Evolutionary conservation across 2,329 filamentous ascomycete species (phyloP), one percentile per base, ranked within the genome.

Genomic region (Rutstroemia sydowiana): DNA sequence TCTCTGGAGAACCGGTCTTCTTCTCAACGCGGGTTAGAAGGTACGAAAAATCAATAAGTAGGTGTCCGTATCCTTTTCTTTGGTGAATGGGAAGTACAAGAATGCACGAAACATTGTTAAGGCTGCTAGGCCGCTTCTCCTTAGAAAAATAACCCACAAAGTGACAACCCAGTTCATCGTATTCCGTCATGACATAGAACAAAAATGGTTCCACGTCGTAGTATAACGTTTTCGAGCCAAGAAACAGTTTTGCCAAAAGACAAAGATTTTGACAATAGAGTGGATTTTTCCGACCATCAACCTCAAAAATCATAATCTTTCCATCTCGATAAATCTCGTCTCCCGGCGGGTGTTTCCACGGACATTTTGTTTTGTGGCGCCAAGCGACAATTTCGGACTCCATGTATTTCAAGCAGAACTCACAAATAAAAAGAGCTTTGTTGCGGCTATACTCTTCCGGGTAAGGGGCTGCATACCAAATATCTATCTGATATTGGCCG

Each of bases 131-230:
- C 40, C 95, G 79, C 71, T 98, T 98, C 71, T 98, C 93, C 68
- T 98, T 98, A 46, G 93, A 97, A 64, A 98, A 98, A 66, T 98
- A 98, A n/a, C 93, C 93, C 23, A 97, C 92, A 60, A 98, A 93
- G 66, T 96, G 93, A 65, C 93, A 96, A 16, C 92, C 92, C 16
- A 85, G 80, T 51, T 93, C 86, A 64, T 96, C 88, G 61, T 91
- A 92, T 62, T 95, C 93, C 59, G 90, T 95, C 72, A 97, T 88
- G 61, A 96, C 91, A 67, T 97, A 97, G 72, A 97, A 97, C 6
- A 97, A 71, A 67, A 97, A 97, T 0, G 92, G 93, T 60, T 97
- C 92, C 2, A 97, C 92, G 63, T 97, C 92, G 70, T 97, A 97
- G 73, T 97, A 97, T 3, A 97, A 77, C 0, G 93, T 98, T 69